phyloP scores from a whole-genome alignment of 805 yeast genomes.

The Kockiozyma suomiensis region DNA sequence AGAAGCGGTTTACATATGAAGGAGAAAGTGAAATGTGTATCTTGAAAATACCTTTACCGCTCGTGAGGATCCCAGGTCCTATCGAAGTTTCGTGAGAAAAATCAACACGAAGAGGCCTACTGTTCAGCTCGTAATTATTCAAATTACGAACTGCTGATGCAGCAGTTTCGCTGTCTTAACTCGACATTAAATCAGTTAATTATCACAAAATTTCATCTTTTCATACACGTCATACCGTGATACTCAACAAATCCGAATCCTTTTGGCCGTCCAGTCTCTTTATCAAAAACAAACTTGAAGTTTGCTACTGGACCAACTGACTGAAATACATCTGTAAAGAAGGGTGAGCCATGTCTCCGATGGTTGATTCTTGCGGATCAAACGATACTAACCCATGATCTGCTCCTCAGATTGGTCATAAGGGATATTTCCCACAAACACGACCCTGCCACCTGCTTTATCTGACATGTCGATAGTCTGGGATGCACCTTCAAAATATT shows the following conservation, averaged over 20 bases:
- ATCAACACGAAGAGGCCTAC: slow-evolving; percentile 71
- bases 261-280: slow-evolving; percentile 84
- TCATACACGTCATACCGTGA: slow-evolving; percentile 46
- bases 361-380: neutral
- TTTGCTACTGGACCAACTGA: slow-evolving; percentile 87
- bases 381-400: slow-evolving; percentile 48
- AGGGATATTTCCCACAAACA: slow-evolving; percentile 78
- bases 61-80: slow-evolving; percentile 14
- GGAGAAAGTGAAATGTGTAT: neutral
- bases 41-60: slow-evolving; percentile 6
- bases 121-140: slow-evolving; percentile 75
- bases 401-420: slow-evolving; percentile 94
- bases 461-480: slow-evolving; percentile 15
- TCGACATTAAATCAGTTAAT: neutral
- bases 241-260: slow-evolving; percentile 90
- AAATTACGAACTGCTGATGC: slow-evolving; percentile 87
- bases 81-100: slow-evolving; percentile 59
- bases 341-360: neutral
- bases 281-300: slow-evolving; percentile 78
- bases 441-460: slow-evolving; percentile 19
- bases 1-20: slow-evolving; percentile 1
- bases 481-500: neutral
- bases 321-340: slow-evolving; percentile 61
- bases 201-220: neutral
- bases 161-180: slow-evolving; percentile 71